Evolutionary conservation across 768 basidiomycete genomes (phyloP), one percentile per base, ranked within the genome.

Genomic region (Cubamyces sp.): DNA sequence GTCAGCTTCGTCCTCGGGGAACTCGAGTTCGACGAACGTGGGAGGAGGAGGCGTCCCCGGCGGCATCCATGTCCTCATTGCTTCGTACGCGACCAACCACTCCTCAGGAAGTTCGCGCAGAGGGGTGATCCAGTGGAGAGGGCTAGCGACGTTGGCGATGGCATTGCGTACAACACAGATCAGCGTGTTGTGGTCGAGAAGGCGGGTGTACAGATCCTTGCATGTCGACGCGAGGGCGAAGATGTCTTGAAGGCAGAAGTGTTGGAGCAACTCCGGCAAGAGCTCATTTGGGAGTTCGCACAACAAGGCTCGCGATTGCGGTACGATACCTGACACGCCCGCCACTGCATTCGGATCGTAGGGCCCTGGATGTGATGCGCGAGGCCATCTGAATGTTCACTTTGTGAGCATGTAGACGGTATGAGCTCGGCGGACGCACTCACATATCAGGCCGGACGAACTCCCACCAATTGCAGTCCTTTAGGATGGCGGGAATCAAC

Each of bases 141-240:
- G 21, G 23, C 55, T 47, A 18, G 19, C 19, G 14, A 23, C 15
- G 28, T 57, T 47, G 16, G 26, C 19, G 45, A 28, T 23, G 2
- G 55, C 43, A 30, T 30, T 25, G 43, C 43, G 55, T 3, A 57
- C 18, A 5, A 43, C 19, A 16, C 30, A 5, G 4, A 15, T 26
- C 9, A 57, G 45, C 16, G 34, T 47, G 43, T 3, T n/a, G 21
- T 18, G 45, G n/a, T 46, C 28, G 42, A 45, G 45, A 21, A 57
- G 16, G 1, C 55, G 43, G 18, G 16, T 3, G 55, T 57, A 21
- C 7, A 57, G 45, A 5, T 47, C 42, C 28, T 39, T 28, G 55
- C 55, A 57, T 14, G 45, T 57, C 5, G 18, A 34, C 26, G 55
- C 55, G 45, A 57, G 55, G 3, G 55, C 19, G 19, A 57, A 57